Evolutionary conservation across 148 eudicot genomes (phyloP), one percentile per base, ranked within the genome.

Genomic region (Bassia scoparia): DNA sequence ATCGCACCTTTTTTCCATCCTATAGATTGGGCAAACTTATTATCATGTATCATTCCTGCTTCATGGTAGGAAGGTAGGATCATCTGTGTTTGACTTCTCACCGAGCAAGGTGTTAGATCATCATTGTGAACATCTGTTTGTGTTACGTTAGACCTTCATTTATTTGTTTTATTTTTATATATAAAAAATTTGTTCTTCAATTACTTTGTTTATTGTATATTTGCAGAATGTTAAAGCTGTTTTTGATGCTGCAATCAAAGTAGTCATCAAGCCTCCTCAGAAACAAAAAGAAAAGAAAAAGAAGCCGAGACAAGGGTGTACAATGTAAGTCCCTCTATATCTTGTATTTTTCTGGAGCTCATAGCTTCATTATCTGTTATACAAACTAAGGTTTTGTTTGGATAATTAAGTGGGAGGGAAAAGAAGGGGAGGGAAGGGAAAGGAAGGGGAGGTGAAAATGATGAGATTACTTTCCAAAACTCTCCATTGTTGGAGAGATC

Each of bases 161-260:
- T 65, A n/a, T 65, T 67, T 54, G 27, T 33, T 24, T 64, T 13
- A 34, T 31, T 67, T 74, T 59, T 41, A 14, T 41, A 41, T 14
- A 4, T 41, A 41, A n/a, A n/a, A n/a, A n/a, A n/a, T n/a, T n/a
- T n/a, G n/a, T n/a, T n/a, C n/a, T n/a, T n/a, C n/a, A n/a, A n/a
- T n/a, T n/a, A n/a, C n/a, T n/a, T n/a, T n/a, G n/a, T n/a, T n/a
- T n/a, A n/a, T n/a, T n/a, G 34, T 59, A 70, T 20, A 26, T 37
- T 71, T 69, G 26, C 87, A 96, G 99, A 96, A 96, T 80, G 99
- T 96, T 77, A 96, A 96, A 83, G 90, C 92, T 50, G 99, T 96
- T 64, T 96, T 96, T 69, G 99, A 96, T 84, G 91, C 99, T 68
- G 94, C 99, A 35, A 96, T 96, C 76, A 90, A 77, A 80, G 94